These are phyloP conservation scores for Paecilomyces dactylethromorphus DNA, from an alignment of 2,329 filamentous ascomycete genomes.

Conservation along the genomic window DNA sequence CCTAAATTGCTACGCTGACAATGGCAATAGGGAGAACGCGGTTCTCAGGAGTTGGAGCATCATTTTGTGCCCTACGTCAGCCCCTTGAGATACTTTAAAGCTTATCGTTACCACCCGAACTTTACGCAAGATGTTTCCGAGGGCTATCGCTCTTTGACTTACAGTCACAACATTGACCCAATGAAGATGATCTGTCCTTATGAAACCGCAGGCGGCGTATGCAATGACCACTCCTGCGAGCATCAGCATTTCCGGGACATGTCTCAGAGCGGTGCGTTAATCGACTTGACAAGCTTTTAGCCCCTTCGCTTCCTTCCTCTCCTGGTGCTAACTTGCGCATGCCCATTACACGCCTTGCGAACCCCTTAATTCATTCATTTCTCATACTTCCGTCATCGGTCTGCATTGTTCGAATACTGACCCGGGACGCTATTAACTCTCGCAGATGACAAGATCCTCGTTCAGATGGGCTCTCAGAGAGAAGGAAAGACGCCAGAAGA, in stretches of 20 bases:
- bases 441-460: constrained; percentile 46
- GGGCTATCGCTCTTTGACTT: constrained; percentile 84
- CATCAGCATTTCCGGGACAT: constrained; percentile 76
- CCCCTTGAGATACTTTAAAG: constrained; percentile 73
- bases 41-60: constrained; percentile 10
- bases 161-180: constrained; percentile 82
- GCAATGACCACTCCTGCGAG: constrained; percentile 67
- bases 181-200: constrained; percentile 68
- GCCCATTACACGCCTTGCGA: background rate
- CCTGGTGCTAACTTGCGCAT: background rate
- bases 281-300: constrained; percentile 17
- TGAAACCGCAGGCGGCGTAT: constrained; percentile 64
- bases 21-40: constrained; percentile 17
- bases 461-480: constrained; percentile 42
- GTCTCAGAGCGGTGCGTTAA: constrained; percentile 66
- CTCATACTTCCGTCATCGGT: constrained; percentile 1
- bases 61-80: constrained; percentile 68
- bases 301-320: constrained; percentile 8
- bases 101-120: constrained; percentile 81
- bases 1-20: constrained; percentile 20
- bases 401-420: constrained; percentile 32
- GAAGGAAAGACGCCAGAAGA: constrained; percentile 41
- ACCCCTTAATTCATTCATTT: constrained; percentile 2
- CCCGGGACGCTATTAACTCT: constrained; percentile 31
- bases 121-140: constrained; percentile 63